Percentiles rank a stretch among this genome's conserved stretches.
Conservation (phyloP, 352 stramenopile genomes). For the Pythium rishiriense region DNA sequence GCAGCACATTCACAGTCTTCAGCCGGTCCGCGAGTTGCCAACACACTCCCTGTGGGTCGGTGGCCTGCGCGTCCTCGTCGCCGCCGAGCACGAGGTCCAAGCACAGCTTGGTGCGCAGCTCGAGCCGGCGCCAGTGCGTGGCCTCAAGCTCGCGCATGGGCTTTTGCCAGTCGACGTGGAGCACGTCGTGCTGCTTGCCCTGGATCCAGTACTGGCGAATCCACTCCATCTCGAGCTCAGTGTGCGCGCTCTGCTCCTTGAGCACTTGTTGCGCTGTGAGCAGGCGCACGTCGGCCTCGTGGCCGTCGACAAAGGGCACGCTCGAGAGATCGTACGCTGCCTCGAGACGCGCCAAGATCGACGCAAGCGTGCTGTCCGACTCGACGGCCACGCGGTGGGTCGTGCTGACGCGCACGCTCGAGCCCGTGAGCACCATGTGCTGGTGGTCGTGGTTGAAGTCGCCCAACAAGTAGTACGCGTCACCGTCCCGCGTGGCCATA, state of each 20-base stretch:
- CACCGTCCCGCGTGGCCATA: constrained; percentile 48
- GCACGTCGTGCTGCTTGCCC: constrained; percentile 29
- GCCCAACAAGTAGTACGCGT: constrained; percentile 83
- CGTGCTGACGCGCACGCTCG: constrained; percentile 50
- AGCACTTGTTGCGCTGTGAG: constrained; percentile 24
- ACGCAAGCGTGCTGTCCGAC: constrained; percentile 29
- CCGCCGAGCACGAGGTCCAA: constrained; percentile 19
- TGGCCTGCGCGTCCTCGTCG: neutral
- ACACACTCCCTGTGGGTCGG: neutral
- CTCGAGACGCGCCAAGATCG: constrained; percentile 22
- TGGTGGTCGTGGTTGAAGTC: constrained; percentile 91
- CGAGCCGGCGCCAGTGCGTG: constrained; percentile 23
- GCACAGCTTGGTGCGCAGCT: constrained; percentile 22
- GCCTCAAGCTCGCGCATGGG: constrained; percentile 28
- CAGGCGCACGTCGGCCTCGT: neutral
- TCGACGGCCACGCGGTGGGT: constrained; percentile 62
- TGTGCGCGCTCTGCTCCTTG: constrained; percentile 29
- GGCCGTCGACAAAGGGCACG: constrained; percentile 1
- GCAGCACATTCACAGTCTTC: constrained; percentile 30
- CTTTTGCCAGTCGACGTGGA: constrained; percentile 31
- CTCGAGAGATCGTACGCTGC: constrained; percentile 13
- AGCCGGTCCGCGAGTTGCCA: constrained; percentile 22
- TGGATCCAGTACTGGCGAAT: constrained; percentile 35
- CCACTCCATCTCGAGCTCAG: constrained; percentile 32
- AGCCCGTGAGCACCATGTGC: constrained; percentile 74